A percentile compares a stretch with the other conserved stretches of the same genome.
Conservation (phyloP, 176 grass and related monocot genomes). For the Miscanthus lutarioriparius region DNA sequence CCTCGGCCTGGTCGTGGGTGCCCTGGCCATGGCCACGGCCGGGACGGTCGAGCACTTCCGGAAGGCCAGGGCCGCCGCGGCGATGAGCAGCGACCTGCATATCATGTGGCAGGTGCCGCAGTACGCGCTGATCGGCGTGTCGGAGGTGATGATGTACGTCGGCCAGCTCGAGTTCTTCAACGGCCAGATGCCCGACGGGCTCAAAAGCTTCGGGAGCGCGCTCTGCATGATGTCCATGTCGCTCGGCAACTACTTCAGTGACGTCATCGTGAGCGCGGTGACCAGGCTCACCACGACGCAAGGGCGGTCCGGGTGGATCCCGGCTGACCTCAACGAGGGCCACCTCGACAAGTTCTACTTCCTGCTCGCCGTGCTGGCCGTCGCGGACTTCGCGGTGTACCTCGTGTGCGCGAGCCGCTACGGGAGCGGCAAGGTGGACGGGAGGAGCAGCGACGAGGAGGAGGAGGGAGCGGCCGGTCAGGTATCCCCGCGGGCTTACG, state of each 20-base stretch:
- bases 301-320: conserved; percentile 68
- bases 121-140: conserved; percentile 76
- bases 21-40: conserved; percentile 73
- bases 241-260: conserved; percentile 88
- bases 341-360: conserved; percentile 94
- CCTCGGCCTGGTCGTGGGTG: conserved; percentile 66
- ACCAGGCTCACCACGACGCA: conserved; percentile 52
- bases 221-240: conserved; percentile 99
- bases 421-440: conserved; percentile 55
- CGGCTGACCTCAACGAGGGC: conserved; percentile 68
- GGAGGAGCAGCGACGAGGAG: conserved; percentile 25
- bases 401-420: conserved; percentile 59
- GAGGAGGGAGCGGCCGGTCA: conserved; percentile 18
- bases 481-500: neutral
- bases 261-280: conserved; percentile 70
- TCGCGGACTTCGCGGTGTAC: conserved; percentile 66
- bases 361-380: conserved; percentile 61
- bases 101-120: conserved; percentile 95
- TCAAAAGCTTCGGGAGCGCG: conserved; percentile 96
- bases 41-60: conserved; percentile 75
- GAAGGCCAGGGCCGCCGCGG: conserved; percentile 20
- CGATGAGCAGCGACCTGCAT: conserved; percentile 58
- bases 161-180: conserved; percentile 98
- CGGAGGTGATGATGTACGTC: conserved; percentile 99
- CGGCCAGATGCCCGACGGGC: conserved; percentile 67